Evolutionary conservation across 139 green algal genomes (phyloP), one percentile per base, ranked within the genome.

Genomic region (Microglena sp.): DNA sequence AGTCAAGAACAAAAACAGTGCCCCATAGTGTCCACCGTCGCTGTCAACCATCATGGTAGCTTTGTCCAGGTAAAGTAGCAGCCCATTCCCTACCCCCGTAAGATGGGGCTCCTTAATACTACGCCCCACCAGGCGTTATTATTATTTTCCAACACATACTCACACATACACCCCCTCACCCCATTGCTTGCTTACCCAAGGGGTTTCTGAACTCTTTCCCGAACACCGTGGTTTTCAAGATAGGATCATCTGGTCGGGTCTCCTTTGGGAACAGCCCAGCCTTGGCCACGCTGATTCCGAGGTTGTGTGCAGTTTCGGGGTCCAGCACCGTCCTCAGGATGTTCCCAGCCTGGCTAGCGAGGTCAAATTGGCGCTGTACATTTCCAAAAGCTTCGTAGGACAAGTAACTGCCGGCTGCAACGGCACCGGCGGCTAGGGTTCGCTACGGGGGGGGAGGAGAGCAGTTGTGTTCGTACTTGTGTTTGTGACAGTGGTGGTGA

Each of bases 151-250:
- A 31, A 27, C 21, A n/a, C 15, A 27, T 18, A 6, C 28, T 59
- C 28, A n/a, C 11, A 59, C 22, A 11, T 50, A 11, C 40, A 50
- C 18, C 40, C 40, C 11, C 11, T 18, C 40, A 50, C 18, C 11
- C 18, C 18, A 50, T n/a, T 11, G 40, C 11, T 11, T 27, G 50
- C 75, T 66, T 36, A 88, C 87, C 93, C 5, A 99, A 68, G 1
- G 93, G 93, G 74, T 99, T 99, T 3, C 69, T 26, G 34, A 99
- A 96, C 5, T 73, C 32, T 1, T 76, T 72, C 21, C 81, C 82
- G 82, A 87, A 96, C 2, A 94, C 71, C 8, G 67, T 82, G 5
- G 78, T 83, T 1, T 57, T n/a, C 33, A 97, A 75, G 3, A 57
- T 73, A 1, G 78, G 60, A 1, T 74, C 79, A 59, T 95, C 86